These are phyloP conservation scores for Pugionium dolabratum DNA, from an alignment of 345 rosid species.

Conservation along the genomic window DNA sequence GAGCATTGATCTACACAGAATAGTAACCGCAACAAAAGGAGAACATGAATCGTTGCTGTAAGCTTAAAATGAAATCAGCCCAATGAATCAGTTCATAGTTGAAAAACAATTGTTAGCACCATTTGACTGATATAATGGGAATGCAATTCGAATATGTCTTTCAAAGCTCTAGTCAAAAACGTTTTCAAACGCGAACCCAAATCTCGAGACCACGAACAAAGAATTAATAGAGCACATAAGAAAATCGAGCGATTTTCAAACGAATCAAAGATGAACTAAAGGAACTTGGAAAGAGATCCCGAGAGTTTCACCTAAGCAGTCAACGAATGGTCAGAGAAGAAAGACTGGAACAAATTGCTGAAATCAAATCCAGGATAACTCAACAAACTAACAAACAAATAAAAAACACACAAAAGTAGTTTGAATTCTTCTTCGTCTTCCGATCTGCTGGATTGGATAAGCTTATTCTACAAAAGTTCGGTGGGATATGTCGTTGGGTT, in stretches of 20 bases:
- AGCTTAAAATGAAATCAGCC: too few species aligned
- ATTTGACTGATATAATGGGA: background rate
- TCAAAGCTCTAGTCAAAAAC: too few species aligned
- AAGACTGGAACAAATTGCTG: slow-evolving; percentile 9
- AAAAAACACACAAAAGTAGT: background rate
- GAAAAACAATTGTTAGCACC: background rate
- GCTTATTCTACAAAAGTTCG: too few species aligned
- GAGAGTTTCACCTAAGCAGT: slow-evolving; percentile 14
- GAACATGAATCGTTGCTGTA: background rate
- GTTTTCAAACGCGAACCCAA: background rate
- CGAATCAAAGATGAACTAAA: too few species aligned
- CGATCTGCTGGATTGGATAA: slow-evolving; percentile 8
- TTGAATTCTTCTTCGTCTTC: slow-evolving; percentile 14
- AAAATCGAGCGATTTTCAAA: too few species aligned
- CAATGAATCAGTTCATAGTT: too few species aligned
- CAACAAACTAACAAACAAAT: background rate
- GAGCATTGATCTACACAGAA: background rate
- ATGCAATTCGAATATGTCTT: background rate
- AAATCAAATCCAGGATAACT: background rate
- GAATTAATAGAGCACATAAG: too few species aligned
- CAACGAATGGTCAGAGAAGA: slow-evolving; percentile 22
- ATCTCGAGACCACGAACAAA: background rate
- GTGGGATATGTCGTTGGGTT: too few species aligned
- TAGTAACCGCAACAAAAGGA: background rate
- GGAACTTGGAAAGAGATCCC: background rate